Evolutionary conservation across 2,329 filamentous ascomycete genomes (phyloP).

Genomic region (Cryphonectria radicalis): DNA sequence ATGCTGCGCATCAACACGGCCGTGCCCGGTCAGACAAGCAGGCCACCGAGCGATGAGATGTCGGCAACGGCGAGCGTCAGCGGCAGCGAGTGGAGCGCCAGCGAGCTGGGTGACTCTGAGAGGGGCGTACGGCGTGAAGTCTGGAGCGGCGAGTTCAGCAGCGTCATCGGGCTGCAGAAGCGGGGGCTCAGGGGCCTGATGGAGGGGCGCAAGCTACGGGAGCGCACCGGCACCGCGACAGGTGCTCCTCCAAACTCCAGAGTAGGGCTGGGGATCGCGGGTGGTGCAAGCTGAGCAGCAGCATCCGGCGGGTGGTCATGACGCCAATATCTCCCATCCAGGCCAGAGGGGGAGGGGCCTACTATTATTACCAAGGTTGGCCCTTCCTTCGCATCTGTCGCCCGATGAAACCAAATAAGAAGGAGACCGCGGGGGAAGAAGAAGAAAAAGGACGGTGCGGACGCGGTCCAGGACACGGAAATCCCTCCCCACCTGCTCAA

Average conservation of each 20-base stretch:
- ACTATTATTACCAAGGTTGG: neutral
- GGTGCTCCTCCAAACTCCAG: slow-evolving; percentile 30
- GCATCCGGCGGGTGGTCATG: neutral
- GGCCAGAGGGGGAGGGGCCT: neutral
- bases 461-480: neutral
- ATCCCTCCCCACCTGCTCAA: neutral
- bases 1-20: slow-evolving; percentile 54
- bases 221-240: slow-evolving; percentile 59
- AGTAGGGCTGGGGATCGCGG: slow-evolving; percentile 27
- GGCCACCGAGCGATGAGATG: slow-evolving; percentile 52
- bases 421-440: no score
- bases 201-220: slow-evolving; percentile 87
- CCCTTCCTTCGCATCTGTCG: neutral
- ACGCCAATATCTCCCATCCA: neutral
- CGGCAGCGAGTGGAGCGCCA: slow-evolving; percentile 59
- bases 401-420: neutral
- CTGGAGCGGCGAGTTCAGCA: slow-evolving; percentile 82
- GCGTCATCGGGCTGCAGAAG: slow-evolving; percentile 95
- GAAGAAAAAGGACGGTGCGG: neutral
- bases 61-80: slow-evolving; percentile 56
- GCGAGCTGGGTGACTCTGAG: slow-evolving; percentile 56
- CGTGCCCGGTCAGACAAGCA: slow-evolving; percentile 39
- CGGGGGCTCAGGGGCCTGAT: slow-evolving; percentile 88
- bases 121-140: slow-evolving; percentile 61
- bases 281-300: slow-evolving; percentile 19